Evolutionary conservation across 768 basidiomycete species (phyloP), one percentile per base, ranked within the genome.

Genomic region (Symmetrospora coprosmae): DNA sequence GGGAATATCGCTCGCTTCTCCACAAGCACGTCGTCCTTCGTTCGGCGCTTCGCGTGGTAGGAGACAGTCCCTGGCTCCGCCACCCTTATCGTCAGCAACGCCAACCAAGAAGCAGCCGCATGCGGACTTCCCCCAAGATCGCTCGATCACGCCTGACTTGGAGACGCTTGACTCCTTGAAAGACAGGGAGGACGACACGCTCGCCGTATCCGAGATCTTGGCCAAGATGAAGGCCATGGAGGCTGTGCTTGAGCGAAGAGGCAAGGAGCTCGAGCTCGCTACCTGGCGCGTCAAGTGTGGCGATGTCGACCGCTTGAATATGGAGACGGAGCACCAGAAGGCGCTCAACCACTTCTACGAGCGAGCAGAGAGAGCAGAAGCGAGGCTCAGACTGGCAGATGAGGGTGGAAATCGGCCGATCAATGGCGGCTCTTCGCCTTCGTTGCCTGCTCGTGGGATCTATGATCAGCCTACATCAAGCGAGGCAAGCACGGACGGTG

Each of bases 201-300:
- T 25, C 9, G 41, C 28, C 25, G 2, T 41, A 19, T 38, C 27
- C n/a, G 48, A 58, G 17, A 16, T 48, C 13, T 11, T 19, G 21
- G 31, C 4, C 11, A 58, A 27, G 25, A 9, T 58, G 9, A 43
- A 46, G 40, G 37, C 41, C 30, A 43, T 58, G 43, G 55, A 58
- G 23, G 27, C 23, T 9, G 55, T 58, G 16, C 43, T 58, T 9
- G 55, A 58, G 37, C 39, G 55, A 28, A 5, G 55, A 11, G 55
- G 41, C 13, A 58, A 58, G 47, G 62, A 63, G 37, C 46, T 63
- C 13, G 62, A 63, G 31, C 59, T 63, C 40, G 62, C 62, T 19
- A 33, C 27, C 23, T 63, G 62, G 62, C 38, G 52, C 16, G 23
- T 63, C n/a, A 58, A 58, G 46, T 63, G 62, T 34, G 62, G 59